Percentiles rank a stretch among this genome's conserved stretches.
Evolutionary conservation across 176 grass and related monocot genomes (phyloP).

Genomic region (Hsuehochloa calcarea): DNA sequence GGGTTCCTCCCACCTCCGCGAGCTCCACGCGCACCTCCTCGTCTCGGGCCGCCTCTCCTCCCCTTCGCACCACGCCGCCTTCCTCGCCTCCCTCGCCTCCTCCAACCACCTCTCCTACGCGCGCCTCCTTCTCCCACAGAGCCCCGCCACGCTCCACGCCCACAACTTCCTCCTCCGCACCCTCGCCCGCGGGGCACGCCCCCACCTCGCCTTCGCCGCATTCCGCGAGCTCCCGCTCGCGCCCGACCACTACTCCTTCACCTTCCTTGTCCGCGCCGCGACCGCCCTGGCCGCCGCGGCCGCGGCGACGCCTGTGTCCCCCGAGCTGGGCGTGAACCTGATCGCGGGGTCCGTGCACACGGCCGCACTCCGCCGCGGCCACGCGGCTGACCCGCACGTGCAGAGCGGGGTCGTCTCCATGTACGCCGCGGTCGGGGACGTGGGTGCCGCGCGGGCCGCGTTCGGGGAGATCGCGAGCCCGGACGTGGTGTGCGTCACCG

Average conservation of each 20-base stretch:
- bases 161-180: constrained; percentile 60
- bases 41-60: constrained; percentile 45
- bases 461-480: constrained; percentile 52
- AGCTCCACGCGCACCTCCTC: constrained; percentile 64
- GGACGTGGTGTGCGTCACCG: constrained; percentile 53
- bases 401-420: constrained; percentile 66
- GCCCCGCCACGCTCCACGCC: constrained; percentile 36
- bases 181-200: constrained; percentile 43
- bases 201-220: constrained; percentile 40
- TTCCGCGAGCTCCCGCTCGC: constrained; percentile 54
- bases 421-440: constrained; percentile 59
- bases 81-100: constrained; percentile 25
- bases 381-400: constrained; percentile 56
- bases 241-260: constrained; percentile 63
- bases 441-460: constrained; percentile 18
- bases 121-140: constrained; percentile 35
- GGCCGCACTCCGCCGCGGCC: constrained; percentile 45
- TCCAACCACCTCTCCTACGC: constrained; percentile 41
- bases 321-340: background rate
- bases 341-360: constrained; percentile 44
- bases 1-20: constrained; percentile 28
- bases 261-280: constrained; percentile 60
- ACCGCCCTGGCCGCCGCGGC: background rate
- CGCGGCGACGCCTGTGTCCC: background rate
- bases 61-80: constrained; percentile 11